These are phyloP conservation scores for Solanum habrochaites DNA, from an alignment of 257 asterid species.

Conservation along the genomic window DNA sequence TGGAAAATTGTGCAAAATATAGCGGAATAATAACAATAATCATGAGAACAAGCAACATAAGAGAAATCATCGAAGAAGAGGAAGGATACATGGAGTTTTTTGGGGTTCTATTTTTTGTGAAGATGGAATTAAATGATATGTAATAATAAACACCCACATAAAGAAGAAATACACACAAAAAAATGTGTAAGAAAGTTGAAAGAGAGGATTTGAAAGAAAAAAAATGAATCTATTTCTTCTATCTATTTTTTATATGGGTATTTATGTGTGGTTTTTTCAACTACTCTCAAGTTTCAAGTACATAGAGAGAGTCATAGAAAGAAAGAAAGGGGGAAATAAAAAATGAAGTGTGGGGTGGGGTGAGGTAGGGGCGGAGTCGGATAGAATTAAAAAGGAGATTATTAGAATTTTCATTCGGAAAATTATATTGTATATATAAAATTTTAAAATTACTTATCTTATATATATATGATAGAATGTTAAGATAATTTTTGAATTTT, in stretches of 20 bases:
- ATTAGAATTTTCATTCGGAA: accelerated
- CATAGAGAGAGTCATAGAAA: neutral
- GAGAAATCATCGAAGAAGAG: neutral
- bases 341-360: neutral
- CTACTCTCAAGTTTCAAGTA: constrained; percentile 12
- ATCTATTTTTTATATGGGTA: neutral
- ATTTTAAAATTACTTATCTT: no score
- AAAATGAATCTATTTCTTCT: neutral
- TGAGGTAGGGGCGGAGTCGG: no score
- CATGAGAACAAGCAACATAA: constrained; percentile 15
- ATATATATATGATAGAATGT: neutral
- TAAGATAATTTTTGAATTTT: neutral
- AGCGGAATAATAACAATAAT: constrained; percentile 13
- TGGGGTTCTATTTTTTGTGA: constrained; percentile 8
- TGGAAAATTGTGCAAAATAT: constrained; percentile 18
- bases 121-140: constrained; percentile 43
- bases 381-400: neutral
- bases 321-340: constrained; percentile 4
- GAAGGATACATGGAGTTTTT: neutral
- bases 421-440: no score
- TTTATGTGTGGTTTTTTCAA: neutral
- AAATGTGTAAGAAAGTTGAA: neutral
- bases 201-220: neutral
- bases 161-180: neutral
- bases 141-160: constrained; percentile 26